Evolutionary conservation across 2,329 filamentous ascomycete species (phyloP).

Genomic region (Chaetomium globosum): DNA sequence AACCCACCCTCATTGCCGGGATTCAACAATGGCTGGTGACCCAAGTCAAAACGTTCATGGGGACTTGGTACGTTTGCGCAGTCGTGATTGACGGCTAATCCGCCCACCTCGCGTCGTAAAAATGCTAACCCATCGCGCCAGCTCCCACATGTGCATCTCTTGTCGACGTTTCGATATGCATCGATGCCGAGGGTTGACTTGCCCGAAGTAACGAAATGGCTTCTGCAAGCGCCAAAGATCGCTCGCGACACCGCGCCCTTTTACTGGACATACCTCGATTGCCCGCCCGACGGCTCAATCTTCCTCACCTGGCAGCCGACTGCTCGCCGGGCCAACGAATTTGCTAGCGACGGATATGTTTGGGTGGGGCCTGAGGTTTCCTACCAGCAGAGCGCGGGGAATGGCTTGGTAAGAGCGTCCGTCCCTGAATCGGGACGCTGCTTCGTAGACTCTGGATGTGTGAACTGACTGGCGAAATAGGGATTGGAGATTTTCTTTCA

Average conservation of each 20-base stretch:
- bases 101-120: conserved; percentile 1
- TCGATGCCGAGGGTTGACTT: conserved; percentile 69
- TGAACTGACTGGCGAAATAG: conserved; percentile 48
- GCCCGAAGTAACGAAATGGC: conserved; percentile 78
- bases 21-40: conserved; percentile 36
- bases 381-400: conserved; percentile 71
- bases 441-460: neutral
- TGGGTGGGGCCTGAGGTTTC: conserved; percentile 82
- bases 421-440: neutral
- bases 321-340: conserved; percentile 68
- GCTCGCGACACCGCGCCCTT: conserved; percentile 83
- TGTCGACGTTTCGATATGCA: conserved; percentile 82
- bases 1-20: conserved; percentile 4
- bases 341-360: conserved; percentile 88
- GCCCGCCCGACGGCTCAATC: conserved; percentile 78
- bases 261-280: conserved; percentile 89
- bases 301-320: conserved; percentile 88
- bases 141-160: conserved; percentile 86
- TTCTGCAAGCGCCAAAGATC: conserved; percentile 81
- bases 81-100: neutral
- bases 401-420: conserved; percentile 54
- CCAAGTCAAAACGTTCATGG: conserved; percentile 43
- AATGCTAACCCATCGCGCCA: conserved; percentile 42
- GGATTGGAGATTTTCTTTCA: conserved; percentile 87
- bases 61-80: conserved; percentile 39